phyloP scores from a whole-genome alignment of 2,329 filamentous ascomycete genomes.

The Neofusicoccum parvum region DNA sequence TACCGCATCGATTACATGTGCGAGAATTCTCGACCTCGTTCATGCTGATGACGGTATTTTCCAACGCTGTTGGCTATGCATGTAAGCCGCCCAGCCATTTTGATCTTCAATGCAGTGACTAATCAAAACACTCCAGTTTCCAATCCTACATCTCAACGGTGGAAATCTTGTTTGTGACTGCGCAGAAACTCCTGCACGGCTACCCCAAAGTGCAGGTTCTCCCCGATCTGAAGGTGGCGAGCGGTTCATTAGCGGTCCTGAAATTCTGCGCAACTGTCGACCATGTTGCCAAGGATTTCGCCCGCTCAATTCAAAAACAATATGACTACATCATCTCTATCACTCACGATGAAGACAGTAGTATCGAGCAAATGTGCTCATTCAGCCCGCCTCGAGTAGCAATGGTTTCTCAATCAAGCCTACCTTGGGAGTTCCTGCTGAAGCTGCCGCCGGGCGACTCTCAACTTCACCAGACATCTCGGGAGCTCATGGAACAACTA shows the following conservation, averaged over 20 bases:
- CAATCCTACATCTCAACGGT: conserved; percentile 26
- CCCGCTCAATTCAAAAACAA: neutral
- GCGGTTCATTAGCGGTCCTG: conserved; percentile 21
- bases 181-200: conserved; percentile 24
- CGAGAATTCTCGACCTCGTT: conserved; percentile 25
- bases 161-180: conserved; percentile 25
- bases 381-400: neutral
- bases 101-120: neutral
- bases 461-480: conserved; percentile 23
- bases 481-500: conserved; percentile 24
- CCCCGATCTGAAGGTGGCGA: conserved; percentile 21
- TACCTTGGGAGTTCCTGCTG: conserved; percentile 24
- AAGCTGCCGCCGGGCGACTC: conserved; percentile 20
- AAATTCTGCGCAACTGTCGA: conserved; percentile 22
- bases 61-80: conserved; percentile 30
- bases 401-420: neutral
- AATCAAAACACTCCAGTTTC: conserved; percentile 9
- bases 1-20: conserved; percentile 25
- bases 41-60: conserved; percentile 24
- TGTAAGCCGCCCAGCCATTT: neutral
- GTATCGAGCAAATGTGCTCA: neutral
- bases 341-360: neutral
- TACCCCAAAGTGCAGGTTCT: conserved; percentile 2
- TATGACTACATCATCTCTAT: conserved; percentile 7
- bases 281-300: neutral